phyloP scores from a whole-genome alignment of 805 yeast species.

The Saccharomycopsis schoenii region DNA sequence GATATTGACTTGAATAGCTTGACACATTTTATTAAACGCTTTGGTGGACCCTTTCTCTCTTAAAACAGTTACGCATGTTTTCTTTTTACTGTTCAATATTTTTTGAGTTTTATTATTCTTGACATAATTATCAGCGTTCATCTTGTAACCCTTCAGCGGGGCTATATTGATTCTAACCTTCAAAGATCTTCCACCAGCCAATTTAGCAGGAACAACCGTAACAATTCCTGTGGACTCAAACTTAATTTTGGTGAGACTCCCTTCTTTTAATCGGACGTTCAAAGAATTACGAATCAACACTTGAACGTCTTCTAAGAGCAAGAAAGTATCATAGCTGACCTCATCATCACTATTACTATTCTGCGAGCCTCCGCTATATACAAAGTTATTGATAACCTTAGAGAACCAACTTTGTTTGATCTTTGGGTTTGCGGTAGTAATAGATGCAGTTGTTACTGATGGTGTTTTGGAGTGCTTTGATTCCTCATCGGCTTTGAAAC shows the following conservation, averaged over 20 bases:
- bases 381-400: constrained; percentile 26
- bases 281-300: constrained; percentile 30
- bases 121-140: not conserved
- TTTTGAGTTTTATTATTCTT: constrained; percentile 1
- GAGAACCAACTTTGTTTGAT: constrained; percentile 31
- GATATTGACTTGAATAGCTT: constrained; percentile 36
- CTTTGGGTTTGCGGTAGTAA: constrained; percentile 13
- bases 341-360: constrained; percentile 16
- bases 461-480: constrained; percentile 15
- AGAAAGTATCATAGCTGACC: constrained; percentile 17
- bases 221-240: constrained; percentile 36
- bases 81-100: constrained; percentile 25
- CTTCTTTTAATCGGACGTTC: constrained; percentile 39
- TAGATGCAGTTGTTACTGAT: constrained; percentile 11
- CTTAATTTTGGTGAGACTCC: constrained; percentile 34
- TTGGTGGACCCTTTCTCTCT: constrained; percentile 38
- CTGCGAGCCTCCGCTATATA: constrained; percentile 13
- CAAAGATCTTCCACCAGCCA: constrained; percentile 36
- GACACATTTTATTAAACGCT: constrained; percentile 34
- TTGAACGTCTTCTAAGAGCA: constrained; percentile 19
- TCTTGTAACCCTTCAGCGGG: constrained; percentile 2
- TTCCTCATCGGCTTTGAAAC: not conserved
- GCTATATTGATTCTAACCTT: constrained; percentile 36
- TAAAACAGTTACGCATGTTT: constrained; percentile 33
- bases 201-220: constrained; percentile 39